Base-by-base conservation (phyloP, 768 basidiomycete species). In the Botryobasidium botryosum region DNA sequence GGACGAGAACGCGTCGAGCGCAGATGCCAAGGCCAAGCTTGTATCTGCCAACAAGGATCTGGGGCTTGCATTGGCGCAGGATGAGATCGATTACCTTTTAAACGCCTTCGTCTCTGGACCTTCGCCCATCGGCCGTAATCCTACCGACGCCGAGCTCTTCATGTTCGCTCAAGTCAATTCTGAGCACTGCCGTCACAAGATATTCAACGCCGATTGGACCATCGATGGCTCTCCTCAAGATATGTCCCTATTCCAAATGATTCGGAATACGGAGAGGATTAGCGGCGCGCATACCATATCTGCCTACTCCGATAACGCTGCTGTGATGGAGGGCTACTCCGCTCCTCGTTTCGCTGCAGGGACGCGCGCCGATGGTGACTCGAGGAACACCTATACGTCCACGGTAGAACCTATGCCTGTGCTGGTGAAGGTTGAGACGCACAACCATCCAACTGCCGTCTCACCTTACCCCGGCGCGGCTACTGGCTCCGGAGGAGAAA, bases 111-210 rank as follows among this genome's bases (percentile, higher is more conserved):
- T 84, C 23, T 68, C 79, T n/a, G 79, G 81, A 4, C 47, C 65
- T 4, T 57, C 67, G 10, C 69, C 81, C 1, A 74, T 82, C 60
- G 68, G 68, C 39, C 76, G 91, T 28, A 79, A 87, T 57, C 94
- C 92, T 6, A 94, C 85, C 31, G 94, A 97, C 57, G 91, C 92
- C 3, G 94, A 99, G 59, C 69, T 99, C 6, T 99, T 99, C 72
- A 99, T 97, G 94, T 99, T 97, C 61, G 92, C 94, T 3, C 94
- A 99, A 58, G 92, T 99, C 59, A 99, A 99, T 64, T 96, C 91
- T n/a, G 94, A 99, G 61, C 94, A 97, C 57, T 99, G 94, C 61
- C 72, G 94, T 27, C 94, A 99, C 70, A 99, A 99, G 64, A 97
- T 96, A 53, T 99, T 97, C 69, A 99, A 99, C 58, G 91, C 94